Evolutionary conservation across 768 basidiomycete species (phyloP).

Genomic region (Macrocybe gigantea): DNA sequence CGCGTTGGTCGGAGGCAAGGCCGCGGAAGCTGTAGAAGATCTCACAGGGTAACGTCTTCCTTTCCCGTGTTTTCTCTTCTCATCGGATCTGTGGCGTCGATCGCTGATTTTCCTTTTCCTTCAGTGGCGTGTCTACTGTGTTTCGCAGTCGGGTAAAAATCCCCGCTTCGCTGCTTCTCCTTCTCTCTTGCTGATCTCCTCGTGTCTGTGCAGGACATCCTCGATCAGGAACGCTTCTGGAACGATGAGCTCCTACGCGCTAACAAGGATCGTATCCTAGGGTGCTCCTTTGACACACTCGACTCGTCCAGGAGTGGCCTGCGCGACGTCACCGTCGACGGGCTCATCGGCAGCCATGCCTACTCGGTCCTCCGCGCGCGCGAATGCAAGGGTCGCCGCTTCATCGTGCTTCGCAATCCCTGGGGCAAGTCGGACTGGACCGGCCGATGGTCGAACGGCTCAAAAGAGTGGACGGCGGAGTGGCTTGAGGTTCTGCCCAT

Average conservation of each 20-base stretch:
- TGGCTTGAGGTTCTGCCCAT: slow-evolving; percentile 30
- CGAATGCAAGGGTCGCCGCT: slow-evolving; percentile 33
- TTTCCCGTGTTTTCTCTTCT: too few relatives aligned
- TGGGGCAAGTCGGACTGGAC: slow-evolving; percentile 38
- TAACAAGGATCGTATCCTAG: slow-evolving; percentile 47
- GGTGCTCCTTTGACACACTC: slow-evolving; percentile 38
- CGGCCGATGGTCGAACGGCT: slow-evolving; percentile 36
- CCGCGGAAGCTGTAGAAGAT: slow-evolving; percentile 49
- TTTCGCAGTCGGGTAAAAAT: slow-evolving; percentile 33
- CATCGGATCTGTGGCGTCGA: too few relatives aligned
- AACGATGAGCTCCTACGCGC: slow-evolving; percentile 43
- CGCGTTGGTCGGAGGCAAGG: slow-evolving; percentile 26
- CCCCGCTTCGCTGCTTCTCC: background rate
- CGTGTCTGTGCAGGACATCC: slow-evolving; percentile 27
- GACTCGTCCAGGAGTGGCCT: slow-evolving; percentile 20
- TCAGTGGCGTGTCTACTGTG: slow-evolving; percentile 38
- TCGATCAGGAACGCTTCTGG: slow-evolving; percentile 48
- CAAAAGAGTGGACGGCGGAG: slow-evolving; percentile 35
- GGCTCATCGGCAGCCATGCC: slow-evolving; percentile 31
- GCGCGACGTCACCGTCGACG: slow-evolving; percentile 18
- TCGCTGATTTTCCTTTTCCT: too few relatives aligned
- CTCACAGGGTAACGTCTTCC: slow-evolving; percentile 37
- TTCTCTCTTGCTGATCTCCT: background rate
- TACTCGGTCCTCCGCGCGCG: slow-evolving; percentile 37
- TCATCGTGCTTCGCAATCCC: slow-evolving; percentile 39